Percentiles rank a stretch among this genome's conserved stretches.
These are phyloP conservation scores for Strobilomyces confusus DNA, from an alignment of 768 basidiomycete genomes.

Conservation along the genomic window DNA sequence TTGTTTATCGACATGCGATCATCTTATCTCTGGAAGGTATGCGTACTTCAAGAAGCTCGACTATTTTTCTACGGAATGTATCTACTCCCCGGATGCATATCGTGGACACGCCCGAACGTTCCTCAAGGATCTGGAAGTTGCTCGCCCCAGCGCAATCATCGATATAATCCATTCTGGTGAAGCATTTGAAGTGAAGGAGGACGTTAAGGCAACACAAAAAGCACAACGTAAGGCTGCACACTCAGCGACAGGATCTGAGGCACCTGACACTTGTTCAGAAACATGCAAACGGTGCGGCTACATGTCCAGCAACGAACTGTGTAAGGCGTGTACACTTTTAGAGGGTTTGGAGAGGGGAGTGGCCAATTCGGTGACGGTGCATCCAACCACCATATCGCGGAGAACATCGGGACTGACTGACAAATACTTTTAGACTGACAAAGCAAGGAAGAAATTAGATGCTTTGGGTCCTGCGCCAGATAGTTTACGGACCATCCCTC, in stretches of 20 bases:
- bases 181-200: slow-evolving; percentile 81
- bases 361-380: slow-evolving; percentile 56
- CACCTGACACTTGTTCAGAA: slow-evolving; percentile 43
- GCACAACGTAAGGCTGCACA: slow-evolving; percentile 62
- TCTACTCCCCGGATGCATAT: slow-evolving; percentile 98
- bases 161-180: slow-evolving; percentile 98
- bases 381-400: slow-evolving; percentile 23
- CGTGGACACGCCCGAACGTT: slow-evolving; percentile 93
- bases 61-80: slow-evolving; percentile 99
- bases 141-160: slow-evolving; percentile 91
- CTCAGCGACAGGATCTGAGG: background rate
- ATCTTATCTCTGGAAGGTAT: slow-evolving; percentile 58
- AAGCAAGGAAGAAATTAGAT: slow-evolving; percentile 58
- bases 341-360: slow-evolving; percentile 89
- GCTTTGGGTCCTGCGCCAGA: slow-evolving; percentile 56
- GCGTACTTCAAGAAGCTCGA: slow-evolving; percentile 99
- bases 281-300: slow-evolving; percentile 91
- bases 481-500: slow-evolving; percentile 75
- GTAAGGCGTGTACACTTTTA: slow-evolving; percentile 87
- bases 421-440: slow-evolving; percentile 53
- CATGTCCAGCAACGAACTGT: slow-evolving; percentile 95
- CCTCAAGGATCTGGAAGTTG: slow-evolving; percentile 92
- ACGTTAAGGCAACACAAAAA: slow-evolving; percentile 81
- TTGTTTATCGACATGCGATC: background rate
- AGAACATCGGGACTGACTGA: background rate